Conservation (phyloP, 2,329 filamentous ascomycete species). For the Hawksworthiomyces lignivorus region DNA sequence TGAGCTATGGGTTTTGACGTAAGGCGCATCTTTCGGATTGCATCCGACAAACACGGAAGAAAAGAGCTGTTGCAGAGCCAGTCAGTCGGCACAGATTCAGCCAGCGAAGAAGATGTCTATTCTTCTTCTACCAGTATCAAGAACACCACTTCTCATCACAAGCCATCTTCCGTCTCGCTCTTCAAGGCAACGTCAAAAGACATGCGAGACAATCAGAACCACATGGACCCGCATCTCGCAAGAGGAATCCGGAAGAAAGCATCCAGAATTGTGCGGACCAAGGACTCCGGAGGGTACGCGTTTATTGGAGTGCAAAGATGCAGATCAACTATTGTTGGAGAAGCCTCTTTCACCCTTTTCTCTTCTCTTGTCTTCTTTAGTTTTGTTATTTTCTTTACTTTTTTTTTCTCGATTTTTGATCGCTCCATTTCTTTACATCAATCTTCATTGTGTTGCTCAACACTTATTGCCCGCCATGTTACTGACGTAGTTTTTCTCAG, state of each 20-base stretch:
- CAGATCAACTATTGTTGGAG: too few relatives aligned
- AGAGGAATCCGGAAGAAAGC: constrained; percentile 8
- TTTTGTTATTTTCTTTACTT: background rate
- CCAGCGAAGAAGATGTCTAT: constrained; percentile 6
- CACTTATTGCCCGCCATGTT: background rate
- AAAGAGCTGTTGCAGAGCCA: too few relatives aligned
- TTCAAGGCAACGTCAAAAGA: background rate
- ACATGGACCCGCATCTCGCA: too few relatives aligned
- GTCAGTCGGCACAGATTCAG: constrained; percentile 9
- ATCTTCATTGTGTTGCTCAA: background rate
- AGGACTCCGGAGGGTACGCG: constrained; percentile 15
- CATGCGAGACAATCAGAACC: too few relatives aligned
- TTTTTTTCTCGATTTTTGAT: background rate
- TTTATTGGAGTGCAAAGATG: background rate
- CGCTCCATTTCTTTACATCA: too few relatives aligned
- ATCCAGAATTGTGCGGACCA: constrained; percentile 5
- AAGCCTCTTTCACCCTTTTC: background rate
- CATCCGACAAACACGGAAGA: constrained; percentile 8
- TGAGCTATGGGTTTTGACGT: constrained; percentile 15
- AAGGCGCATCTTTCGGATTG: constrained; percentile 12
- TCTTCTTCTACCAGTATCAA: too few relatives aligned
- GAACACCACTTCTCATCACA: too few relatives aligned
- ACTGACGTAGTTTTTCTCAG: constrained; percentile 6
- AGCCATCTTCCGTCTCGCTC: background rate
- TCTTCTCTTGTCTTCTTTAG: background rate